phyloP scores from a whole-genome alignment of 768 basidiomycete genomes.

The Xanthoconium stramineum region DNA sequence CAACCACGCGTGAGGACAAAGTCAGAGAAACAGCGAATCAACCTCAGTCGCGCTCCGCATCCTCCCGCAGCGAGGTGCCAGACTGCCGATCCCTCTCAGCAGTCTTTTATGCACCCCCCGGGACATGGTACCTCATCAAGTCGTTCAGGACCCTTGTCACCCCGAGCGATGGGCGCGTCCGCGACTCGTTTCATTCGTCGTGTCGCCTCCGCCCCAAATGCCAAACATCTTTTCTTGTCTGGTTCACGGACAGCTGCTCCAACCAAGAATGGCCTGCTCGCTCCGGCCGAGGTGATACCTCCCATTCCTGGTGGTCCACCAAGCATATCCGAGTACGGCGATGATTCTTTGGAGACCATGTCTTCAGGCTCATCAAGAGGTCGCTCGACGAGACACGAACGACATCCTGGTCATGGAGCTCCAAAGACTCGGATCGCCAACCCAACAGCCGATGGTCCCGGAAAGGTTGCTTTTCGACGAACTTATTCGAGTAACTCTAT shows the following conservation, averaged over 20 bases:
- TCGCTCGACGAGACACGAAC: slow-evolving; percentile 42
- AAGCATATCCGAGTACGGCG: slow-evolving; percentile 54
- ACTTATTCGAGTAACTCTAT: slow-evolving; percentile 99
- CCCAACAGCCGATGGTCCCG: slow-evolving; percentile 46
- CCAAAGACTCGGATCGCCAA: slow-evolving; percentile 46
- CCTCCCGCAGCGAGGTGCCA: slow-evolving; percentile 24
- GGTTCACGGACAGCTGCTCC: slow-evolving; percentile 55
- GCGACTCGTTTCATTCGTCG: slow-evolving; percentile 90
- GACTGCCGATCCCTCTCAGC: slow-evolving; percentile 36
- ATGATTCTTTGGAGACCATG: slow-evolving; percentile 72
- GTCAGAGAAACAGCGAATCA: slow-evolving; percentile 45
- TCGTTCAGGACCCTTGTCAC: slow-evolving; percentile 55
- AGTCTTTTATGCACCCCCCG: slow-evolving; percentile 37
- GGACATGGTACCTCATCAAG: slow-evolving; percentile 29
- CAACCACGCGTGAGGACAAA: slow-evolving; percentile 38
- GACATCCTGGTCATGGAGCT: slow-evolving; percentile 21
- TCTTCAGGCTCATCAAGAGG: slow-evolving; percentile 74
- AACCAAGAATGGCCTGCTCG: slow-evolving; percentile 75
- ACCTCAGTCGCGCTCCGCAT: slow-evolving; percentile 47
- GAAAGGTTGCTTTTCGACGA: slow-evolving; percentile 76
- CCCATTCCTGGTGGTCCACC: slow-evolving; percentile 49
- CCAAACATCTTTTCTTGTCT: slow-evolving; percentile 81
- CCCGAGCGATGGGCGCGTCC: slow-evolving; percentile 65
- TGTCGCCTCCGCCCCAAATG: slow-evolving; percentile 95
- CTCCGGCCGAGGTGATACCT: slow-evolving; percentile 62